Evolutionary conservation across 345 rosid genomes (phyloP).

Genomic region (Arabidopsis suecica): DNA sequence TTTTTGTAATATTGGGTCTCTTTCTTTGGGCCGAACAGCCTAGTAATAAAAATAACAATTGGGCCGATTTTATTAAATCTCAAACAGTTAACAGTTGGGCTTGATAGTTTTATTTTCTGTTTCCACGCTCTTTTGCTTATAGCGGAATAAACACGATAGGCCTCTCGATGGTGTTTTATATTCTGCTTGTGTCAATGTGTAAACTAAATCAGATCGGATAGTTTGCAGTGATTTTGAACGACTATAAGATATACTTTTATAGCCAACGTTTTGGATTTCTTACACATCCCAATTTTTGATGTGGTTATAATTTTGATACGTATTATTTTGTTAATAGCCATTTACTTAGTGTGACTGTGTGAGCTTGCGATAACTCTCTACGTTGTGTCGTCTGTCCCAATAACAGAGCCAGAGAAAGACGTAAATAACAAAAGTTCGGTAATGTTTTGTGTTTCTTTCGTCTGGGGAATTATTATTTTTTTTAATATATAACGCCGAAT

Average conservation of each 20-base stretch:
- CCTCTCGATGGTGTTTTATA: background rate
- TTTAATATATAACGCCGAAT: background rate
- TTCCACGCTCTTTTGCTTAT: background rate
- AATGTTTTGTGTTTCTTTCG: background rate
- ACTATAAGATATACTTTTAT: background rate
- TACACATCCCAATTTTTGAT: background rate
- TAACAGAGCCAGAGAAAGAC: background rate
- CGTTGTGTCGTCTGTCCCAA: background rate
- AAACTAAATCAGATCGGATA: background rate
- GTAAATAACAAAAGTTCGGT: background rate
- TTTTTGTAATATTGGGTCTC: background rate
- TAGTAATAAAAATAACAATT: background rate
- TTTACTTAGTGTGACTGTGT: background rate
- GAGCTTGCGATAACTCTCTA: background rate
- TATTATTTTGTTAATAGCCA: background rate
- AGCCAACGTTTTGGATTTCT: constrained; percentile 1
- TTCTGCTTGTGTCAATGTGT: background rate
- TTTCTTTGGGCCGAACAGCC: constrained; percentile 7
- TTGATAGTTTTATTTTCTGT: background rate
- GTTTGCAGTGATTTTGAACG: background rate
- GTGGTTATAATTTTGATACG: background rate
- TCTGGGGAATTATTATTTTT: background rate
- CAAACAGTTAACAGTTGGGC: background rate
- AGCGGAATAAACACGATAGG: background rate
- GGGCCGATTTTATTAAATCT: background rate